Conservation (phyloP, 2,329 filamentous ascomycete species). For the Fusarium coicis region DNA sequence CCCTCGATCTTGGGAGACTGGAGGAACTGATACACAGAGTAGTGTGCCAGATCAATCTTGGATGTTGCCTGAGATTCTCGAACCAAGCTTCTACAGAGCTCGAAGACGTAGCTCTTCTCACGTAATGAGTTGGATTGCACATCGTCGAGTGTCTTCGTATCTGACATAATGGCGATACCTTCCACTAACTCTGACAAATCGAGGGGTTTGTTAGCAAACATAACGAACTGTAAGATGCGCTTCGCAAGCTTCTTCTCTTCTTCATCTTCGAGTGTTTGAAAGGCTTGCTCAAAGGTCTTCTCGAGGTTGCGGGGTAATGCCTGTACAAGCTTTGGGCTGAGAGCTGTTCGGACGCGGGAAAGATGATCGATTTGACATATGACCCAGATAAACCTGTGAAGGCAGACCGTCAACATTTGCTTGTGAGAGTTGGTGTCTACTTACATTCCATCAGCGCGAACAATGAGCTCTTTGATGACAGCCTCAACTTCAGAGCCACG, state of each 20-base stretch:
- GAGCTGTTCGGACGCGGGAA: neutral
- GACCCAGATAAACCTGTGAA: neutral
- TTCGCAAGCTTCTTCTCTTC: neutral
- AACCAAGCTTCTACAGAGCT: rapidly evolving
- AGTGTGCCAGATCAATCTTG: neutral
- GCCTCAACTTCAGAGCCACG: neutral
- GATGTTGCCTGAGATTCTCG: neutral
- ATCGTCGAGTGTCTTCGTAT: neutral
- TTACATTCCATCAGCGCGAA: neutral
- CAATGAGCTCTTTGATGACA: rapidly evolving
- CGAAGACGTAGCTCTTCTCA: neutral
- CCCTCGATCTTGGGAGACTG: neutral
- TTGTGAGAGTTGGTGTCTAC: rapidly evolving
- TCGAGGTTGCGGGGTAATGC: neutral
- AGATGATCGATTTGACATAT: neutral
- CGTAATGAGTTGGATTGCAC: neutral
- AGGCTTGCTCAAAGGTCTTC: neutral
- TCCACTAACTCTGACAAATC: neutral
- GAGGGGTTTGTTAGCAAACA: rapidly evolving
- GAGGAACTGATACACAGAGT: neutral
- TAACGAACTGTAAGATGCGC: neutral
- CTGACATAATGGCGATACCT: rapidly evolving
- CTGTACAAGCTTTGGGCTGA: neutral
- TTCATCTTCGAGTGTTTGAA: neutral
- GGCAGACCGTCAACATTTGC: rapidly evolving